Base-by-base conservation (phyloP, 2,329 filamentous ascomycete species). In the Byssothecium circinans region DNA sequence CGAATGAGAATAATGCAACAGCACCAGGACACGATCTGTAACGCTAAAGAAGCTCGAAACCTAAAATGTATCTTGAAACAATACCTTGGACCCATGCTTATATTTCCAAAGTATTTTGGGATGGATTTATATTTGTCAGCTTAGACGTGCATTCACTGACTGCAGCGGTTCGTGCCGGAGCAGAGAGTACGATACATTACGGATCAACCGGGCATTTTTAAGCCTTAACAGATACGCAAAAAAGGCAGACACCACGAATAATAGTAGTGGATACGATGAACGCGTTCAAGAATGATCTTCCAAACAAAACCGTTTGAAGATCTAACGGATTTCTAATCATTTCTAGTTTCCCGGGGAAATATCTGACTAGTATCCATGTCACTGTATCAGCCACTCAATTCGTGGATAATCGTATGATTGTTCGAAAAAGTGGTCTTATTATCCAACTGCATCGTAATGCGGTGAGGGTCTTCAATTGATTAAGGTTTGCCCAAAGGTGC, bases 81-180 rank as follows among this genome's bases (percentile, higher is more conserved):
- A 14, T 14, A 5, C 14, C 29, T 7, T 11, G 25, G 25, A 27
- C 29, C 6, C 23, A 25, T 25, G 23, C 23, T n/a, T n/a, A 32
- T 5, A 14, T 32, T 8, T 32, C 29, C 29, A 12, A 32, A 32
- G 29, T 32, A 32, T 32, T 14, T 32, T 12, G 29, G 29, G 29
- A 14, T 27, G 29, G 4, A 12, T 32, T 14, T 14, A 12, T n/a
- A 4, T 32, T 25, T 25, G 6, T 10, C 23, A 25, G 23, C 23
- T 6, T 10, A 25, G 23, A 25, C 23, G 23, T 10, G 23, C 23
- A 25, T 25, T 25, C 23, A 25, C 23, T 32, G 27, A 11, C 17
- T 32, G 27, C 40, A 42, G 40, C 40, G 40, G 40, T 32, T 33
- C 18, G 29, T 42, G 27, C 40, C 27, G 25, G 29, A 20, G 29